phyloP scores from a whole-genome alignment of 75 land plant species.

The Cryptomeria japonica region DNA sequence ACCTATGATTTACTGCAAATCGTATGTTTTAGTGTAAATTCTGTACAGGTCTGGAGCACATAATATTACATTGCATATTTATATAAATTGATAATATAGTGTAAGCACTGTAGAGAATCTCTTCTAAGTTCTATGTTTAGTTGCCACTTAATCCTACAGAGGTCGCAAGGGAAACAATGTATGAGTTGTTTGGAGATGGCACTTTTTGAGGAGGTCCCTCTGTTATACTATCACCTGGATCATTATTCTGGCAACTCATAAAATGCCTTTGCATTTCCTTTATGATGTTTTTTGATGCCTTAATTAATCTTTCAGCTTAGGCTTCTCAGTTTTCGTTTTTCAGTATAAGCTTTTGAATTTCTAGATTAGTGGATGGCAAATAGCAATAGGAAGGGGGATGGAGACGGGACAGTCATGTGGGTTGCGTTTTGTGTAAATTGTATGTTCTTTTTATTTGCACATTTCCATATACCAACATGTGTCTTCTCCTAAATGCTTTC shows the following conservation, averaged over 20 bases:
- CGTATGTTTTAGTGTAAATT: too few relatives aligned
- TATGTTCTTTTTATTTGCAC: not conserved
- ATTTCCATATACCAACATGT: not conserved
- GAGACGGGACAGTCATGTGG: not conserved
- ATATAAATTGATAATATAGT: not conserved
- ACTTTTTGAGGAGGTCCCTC: not conserved
- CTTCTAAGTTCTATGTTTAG: not conserved
- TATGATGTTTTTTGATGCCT: not conserved
- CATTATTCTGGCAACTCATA: not conserved
- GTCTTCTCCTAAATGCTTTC: not conserved
- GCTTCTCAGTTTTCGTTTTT: not conserved
- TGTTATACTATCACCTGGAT: not conserved
- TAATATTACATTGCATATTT: too few relatives aligned
- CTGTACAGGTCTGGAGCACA: not conserved
- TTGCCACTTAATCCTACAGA: not conserved
- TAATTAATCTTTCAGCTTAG: not conserved
- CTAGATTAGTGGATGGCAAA: not conserved
- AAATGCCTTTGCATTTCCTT: too few relatives aligned
- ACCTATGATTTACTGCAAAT: too few relatives aligned
- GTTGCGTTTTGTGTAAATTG: not conserved
- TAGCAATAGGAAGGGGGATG: not conserved
- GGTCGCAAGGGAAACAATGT: not conserved
- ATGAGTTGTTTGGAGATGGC: not conserved
- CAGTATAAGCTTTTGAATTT: not conserved
- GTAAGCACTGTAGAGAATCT: not conserved